Conservation (phyloP, 208 protist genomes). For the Wallacemonas collosoma region DNA sequence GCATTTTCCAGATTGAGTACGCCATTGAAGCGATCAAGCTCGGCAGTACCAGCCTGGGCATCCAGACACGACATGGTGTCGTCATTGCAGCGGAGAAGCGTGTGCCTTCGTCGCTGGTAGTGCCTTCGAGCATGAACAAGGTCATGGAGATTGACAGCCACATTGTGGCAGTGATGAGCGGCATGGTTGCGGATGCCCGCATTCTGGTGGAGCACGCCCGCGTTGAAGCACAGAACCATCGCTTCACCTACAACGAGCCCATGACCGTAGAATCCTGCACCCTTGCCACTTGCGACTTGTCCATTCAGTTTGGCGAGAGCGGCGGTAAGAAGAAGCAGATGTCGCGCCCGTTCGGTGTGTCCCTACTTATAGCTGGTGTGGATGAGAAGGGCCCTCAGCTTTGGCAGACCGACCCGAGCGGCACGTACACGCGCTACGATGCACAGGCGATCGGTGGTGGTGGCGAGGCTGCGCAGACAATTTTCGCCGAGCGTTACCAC, state of each 20-base stretch:
- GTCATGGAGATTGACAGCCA: conserved; percentile 98
- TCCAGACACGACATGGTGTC: conserved; percentile 97
- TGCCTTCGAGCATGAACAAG: conserved; percentile 97
- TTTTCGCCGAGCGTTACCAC: conserved; percentile 98
- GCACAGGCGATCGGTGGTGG: conserved; percentile 99
- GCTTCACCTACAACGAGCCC: conserved; percentile 99
- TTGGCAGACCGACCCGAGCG: conserved; percentile 98
- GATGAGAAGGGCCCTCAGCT: conserved; percentile 97
- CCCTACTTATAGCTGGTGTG: conserved; percentile 98
- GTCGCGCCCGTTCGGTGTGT: conserved; percentile 98
- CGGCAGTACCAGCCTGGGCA: conserved; percentile 98
- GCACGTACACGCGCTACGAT: conserved; percentile 96
- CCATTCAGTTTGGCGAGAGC: conserved; percentile 97
- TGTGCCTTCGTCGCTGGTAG: conserved; percentile 97
- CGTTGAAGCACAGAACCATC: conserved; percentile 99
- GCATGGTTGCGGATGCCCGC: conserved; percentile 98
- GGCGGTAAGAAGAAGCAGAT: conserved; percentile 89
- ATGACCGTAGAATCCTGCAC: conserved; percentile 97
- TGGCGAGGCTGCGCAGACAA: conserved; percentile 98
- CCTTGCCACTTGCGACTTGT: conserved; percentile 97
- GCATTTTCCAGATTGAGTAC: conserved; percentile 98
- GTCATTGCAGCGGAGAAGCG: conserved; percentile 99
- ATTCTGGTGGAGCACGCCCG: conserved; percentile 99
- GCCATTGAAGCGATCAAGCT: conserved; percentile 94
- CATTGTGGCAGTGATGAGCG: conserved; percentile 96